Evolutionary conservation across 78 protist genomes (phyloP).

Genomic region (Dictyostelium discoideum): dicty_2.7 NC_007091.3:602501-603000

Average conservation of each 20-base stretch:
- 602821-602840: slow-evolving; percentile 82
- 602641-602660: slow-evolving; percentile 54
- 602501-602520: slow-evolving; percentile 75
- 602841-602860: slow-evolving; percentile 47
- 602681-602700: slow-evolving; percentile 60
- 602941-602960: slow-evolving; percentile 22
- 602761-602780: slow-evolving; percentile 85
- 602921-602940: slow-evolving; percentile 31
- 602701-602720: slow-evolving; percentile 82
- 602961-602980: slow-evolving; percentile 39
- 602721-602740: slow-evolving; percentile 90
- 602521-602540: background rate
- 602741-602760: slow-evolving; percentile 28
- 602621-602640: slow-evolving; percentile 87
- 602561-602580: slow-evolving; percentile 80
- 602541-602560: slow-evolving; percentile 78
- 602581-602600: slow-evolving; percentile 86
- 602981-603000: slow-evolving; percentile 83
- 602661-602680: slow-evolving; percentile 17
- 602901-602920: slow-evolving; percentile 46
- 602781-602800: slow-evolving; percentile 84
- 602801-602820: slow-evolving; percentile 87
- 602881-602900: slow-evolving; percentile 38
- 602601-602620: slow-evolving; percentile 88
- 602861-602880: slow-evolving; percentile 80